phyloP scores from a whole-genome alignment of 257 asterid genomes.

The Solanum sitiens region DNA sequence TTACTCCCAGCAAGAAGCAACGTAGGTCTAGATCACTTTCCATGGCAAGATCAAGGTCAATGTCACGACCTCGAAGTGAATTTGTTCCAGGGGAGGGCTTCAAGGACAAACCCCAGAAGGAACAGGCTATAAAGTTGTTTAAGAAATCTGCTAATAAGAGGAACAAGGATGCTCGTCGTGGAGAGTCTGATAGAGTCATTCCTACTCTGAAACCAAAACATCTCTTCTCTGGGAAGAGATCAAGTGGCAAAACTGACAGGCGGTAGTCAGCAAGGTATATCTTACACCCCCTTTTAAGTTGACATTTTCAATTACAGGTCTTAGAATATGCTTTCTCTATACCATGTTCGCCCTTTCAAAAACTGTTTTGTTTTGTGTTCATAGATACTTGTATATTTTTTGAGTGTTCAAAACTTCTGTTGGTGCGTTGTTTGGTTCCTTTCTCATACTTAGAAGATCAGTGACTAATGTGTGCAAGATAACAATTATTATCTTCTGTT shows the following conservation, averaged over 20 bases:
- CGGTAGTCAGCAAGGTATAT: conserved; percentile 53
- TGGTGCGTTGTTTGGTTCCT: not conserved
- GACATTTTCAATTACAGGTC: not conserved
- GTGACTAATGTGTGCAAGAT: not conserved
- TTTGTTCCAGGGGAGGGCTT: conserved; percentile 82
- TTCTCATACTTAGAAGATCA: not conserved
- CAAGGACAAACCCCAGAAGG: conserved; percentile 67
- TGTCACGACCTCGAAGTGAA: conserved; percentile 61
- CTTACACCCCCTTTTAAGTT: not conserved
- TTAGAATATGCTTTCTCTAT: not conserved
- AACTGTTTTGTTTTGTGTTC: not conserved
- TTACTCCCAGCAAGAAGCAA: conserved; percentile 56
- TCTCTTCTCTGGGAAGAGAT: conserved; percentile 80
- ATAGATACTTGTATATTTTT: not conserved
- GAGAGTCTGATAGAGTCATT: conserved; percentile 87
- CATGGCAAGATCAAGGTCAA: conserved; percentile 36
- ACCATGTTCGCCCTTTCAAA: not conserved
- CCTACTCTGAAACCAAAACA: conserved; percentile 78
- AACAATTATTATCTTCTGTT: not conserved
- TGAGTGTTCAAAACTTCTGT: not conserved
- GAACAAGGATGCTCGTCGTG: conserved; percentile 78
- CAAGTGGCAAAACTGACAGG: conserved; percentile 71
- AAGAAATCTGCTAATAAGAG: conserved; percentile 44
- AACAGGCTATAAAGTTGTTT: conserved; percentile 56
- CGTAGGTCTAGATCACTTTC: conserved; percentile 12